A percentile compares a stretch with the other conserved stretches of the same genome.
Conservation (phyloP, 768 basidiomycete species). For the Lactarius hengduanensis region DNA sequence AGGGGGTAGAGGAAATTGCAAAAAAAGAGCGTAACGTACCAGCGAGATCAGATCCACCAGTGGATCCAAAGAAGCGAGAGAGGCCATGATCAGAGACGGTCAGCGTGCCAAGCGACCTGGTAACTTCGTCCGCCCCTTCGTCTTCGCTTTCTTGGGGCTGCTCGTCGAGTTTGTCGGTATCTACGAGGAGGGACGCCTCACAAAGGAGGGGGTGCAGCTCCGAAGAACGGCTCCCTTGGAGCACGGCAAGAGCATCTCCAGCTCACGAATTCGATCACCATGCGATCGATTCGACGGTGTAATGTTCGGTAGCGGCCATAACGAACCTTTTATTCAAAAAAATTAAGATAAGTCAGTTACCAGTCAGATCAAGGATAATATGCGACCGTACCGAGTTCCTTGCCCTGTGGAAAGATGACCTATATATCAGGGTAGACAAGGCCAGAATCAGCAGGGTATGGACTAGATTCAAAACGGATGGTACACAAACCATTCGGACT, state of each 20-base stretch:
- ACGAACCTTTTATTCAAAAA: constrained; percentile 47
- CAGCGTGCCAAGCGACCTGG: constrained; percentile 67
- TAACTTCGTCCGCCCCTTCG: constrained; percentile 30
- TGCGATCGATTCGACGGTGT: constrained; percentile 62
- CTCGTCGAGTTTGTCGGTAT: constrained; percentile 50
- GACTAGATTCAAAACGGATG: constrained; percentile 26
- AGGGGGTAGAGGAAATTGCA: neutral
- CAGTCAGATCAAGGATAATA: constrained; percentile 3
- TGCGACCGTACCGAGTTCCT: constrained; percentile 55
- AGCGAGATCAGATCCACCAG: constrained; percentile 61
- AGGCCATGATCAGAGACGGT: constrained; percentile 67
- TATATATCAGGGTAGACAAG: constrained; percentile 29
- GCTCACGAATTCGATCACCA: constrained; percentile 66
- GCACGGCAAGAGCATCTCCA: constrained; percentile 66
- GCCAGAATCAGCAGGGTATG: constrained; percentile 2
- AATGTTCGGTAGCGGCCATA: constrained; percentile 64
- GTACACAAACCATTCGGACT: constrained; percentile 59
- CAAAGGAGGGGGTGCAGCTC: constrained; percentile 58
- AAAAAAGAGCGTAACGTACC: constrained; percentile 2
- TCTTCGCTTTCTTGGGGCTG: constrained; percentile 39
- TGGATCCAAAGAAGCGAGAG: constrained; percentile 72
- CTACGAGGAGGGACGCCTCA: constrained; percentile 55
- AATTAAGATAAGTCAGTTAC: neutral
- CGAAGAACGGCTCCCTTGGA: constrained; percentile 55
- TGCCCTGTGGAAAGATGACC: constrained; percentile 78